Evolutionary conservation across 768 basidiomycete genomes (phyloP).

Genomic region (Naganishia onofrii): DNA sequence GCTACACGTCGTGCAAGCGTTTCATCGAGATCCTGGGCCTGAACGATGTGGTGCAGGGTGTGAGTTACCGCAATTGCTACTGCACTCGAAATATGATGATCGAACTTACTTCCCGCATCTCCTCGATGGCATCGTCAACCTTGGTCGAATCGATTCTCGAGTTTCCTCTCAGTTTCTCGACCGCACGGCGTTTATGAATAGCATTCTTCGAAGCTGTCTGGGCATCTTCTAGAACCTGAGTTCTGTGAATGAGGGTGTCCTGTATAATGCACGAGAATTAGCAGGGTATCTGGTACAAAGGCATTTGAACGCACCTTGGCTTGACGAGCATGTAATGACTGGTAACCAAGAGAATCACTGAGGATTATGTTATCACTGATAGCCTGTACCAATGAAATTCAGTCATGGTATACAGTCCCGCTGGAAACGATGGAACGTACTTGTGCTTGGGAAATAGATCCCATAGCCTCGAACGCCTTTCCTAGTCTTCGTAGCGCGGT

Average conservation of each 20-base stretch:
- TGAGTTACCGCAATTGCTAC: not conserved
- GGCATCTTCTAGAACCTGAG: slow-evolving; percentile 87
- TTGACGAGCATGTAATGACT: slow-evolving; percentile 92
- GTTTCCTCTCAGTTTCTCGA: slow-evolving; percentile 58
- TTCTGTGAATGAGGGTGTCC: slow-evolving; percentile 77
- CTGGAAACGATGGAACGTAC: slow-evolving; percentile 36
- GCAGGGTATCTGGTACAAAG: too few relatives aligned
- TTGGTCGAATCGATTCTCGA: slow-evolving; percentile 67
- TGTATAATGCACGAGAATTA: slow-evolving; percentile 21
- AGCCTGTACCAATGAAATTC: slow-evolving; percentile 53
- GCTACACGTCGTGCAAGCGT: slow-evolving; percentile 78
- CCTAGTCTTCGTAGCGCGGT: slow-evolving; percentile 78
- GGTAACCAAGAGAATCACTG: slow-evolving; percentile 94
- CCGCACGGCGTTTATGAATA: slow-evolving; percentile 86
- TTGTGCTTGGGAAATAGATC: slow-evolving; percentile 85
- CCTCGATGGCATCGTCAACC: slow-evolving; percentile 50
- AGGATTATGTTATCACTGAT: slow-evolving; percentile 92
- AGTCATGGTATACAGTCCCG: not conserved
- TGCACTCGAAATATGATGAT: not conserved
- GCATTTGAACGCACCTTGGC: slow-evolving; percentile 61
- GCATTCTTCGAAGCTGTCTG: slow-evolving; percentile 88
- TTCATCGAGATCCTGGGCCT: slow-evolving; percentile 90
- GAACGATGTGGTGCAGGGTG: not conserved
- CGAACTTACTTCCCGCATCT: slow-evolving; percentile 48
- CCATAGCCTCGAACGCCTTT: slow-evolving; percentile 77